phyloP scores from a whole-genome alignment of 1,284 basidiomycete genomes.

The Marasmius fiardii region DNA sequence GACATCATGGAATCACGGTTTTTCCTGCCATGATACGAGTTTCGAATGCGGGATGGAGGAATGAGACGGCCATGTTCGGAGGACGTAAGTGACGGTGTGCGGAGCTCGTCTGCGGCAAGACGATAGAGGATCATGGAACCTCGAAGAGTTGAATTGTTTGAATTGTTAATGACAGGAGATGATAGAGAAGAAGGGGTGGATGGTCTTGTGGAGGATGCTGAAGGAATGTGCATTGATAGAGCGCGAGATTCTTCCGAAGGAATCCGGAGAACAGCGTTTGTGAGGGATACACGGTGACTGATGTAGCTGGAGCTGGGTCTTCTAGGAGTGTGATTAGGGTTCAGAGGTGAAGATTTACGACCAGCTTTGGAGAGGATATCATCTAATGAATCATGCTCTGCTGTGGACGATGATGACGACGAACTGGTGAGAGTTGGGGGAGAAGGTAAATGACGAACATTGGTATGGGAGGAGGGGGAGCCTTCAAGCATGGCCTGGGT shows the following conservation, averaged over 20 bases:
- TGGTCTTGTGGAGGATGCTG: neutral
- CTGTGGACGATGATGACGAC: neutral
- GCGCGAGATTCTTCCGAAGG: constrained; percentile 1
- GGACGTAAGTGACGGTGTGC: neutral
- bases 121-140: constrained; percentile 7
- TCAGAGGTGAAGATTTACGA: neutral
- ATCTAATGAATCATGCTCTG: neutral
- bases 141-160: neutral
- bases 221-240: neutral
- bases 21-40: constrained; percentile 12
- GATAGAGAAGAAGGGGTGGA: neutral
- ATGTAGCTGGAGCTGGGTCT: neutral
- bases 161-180: neutral
- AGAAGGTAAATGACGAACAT: neutral
- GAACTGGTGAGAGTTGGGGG: neutral
- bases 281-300: neutral
- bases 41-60: neutral
- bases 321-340: neutral
- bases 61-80: neutral
- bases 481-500: neutral
- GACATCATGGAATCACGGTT: constrained; percentile 6
- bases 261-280: neutral
- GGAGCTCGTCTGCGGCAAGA: neutral
- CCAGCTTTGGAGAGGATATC: neutral
- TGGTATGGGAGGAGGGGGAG: neutral